phyloP scores from a whole-genome alignment of 83 land plant species.

The Larix sibirica region DNA sequence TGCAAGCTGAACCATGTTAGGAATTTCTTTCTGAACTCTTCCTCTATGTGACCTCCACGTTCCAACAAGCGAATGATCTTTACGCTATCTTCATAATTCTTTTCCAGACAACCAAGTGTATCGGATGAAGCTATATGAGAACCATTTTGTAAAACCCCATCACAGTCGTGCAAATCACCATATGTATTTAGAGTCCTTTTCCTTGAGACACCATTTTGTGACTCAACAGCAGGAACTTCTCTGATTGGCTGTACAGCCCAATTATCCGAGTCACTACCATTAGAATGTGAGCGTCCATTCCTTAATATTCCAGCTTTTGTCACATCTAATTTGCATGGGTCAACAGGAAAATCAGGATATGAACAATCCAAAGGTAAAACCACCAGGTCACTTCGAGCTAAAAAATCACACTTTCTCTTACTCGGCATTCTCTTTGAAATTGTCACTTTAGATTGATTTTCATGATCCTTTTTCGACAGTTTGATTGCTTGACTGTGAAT shows the following conservation, averaged over 20 bases:
- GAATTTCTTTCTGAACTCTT: slow-evolving; percentile 79
- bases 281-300: slow-evolving; percentile 20
- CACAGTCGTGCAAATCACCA: slow-evolving; percentile 44
- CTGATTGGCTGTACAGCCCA: slow-evolving; percentile 28
- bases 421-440: slow-evolving; percentile 4
- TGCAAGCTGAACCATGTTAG: slow-evolving; percentile 86
- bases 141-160: slow-evolving; percentile 54
- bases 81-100: slow-evolving; percentile 73
- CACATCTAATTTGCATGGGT: slow-evolving; percentile 33
- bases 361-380: slow-evolving; percentile 15
- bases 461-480: slow-evolving; percentile 3
- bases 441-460: not conserved
- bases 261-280: slow-evolving; percentile 46
- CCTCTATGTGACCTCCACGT: slow-evolving; percentile 63
- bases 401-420: not conserved
- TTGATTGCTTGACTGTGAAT: not conserved
- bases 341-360: slow-evolving; percentile 17
- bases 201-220: slow-evolving; percentile 28
- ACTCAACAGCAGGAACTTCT: slow-evolving; percentile 38
- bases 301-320: slow-evolving; percentile 9
- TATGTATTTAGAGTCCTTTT: slow-evolving; percentile 26
- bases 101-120: slow-evolving; percentile 45
- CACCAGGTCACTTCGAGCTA: not conserved
- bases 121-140: slow-evolving; percentile 26
- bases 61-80: slow-evolving; percentile 82